Evolutionary conservation across 371 early-diverging fungal genomes (phyloP).

Genomic region (Chytridium lagenaria): DNA sequence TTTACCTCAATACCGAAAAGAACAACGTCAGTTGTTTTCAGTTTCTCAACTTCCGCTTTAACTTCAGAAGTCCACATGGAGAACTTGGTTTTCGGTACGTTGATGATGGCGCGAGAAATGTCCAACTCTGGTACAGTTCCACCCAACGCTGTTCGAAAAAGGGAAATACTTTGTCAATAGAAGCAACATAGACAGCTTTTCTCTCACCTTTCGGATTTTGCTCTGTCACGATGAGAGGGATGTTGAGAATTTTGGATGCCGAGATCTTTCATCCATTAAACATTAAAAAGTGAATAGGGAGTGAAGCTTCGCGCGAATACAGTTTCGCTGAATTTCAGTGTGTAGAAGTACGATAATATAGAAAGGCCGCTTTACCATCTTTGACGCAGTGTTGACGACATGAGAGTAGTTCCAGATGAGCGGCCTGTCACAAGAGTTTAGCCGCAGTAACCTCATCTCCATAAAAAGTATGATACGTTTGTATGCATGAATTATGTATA

Average conservation of each 20-base stretch:
- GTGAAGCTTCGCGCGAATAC: too few species aligned
- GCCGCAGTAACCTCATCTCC: too few species aligned
- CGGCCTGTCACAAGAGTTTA: conserved; percentile 28
- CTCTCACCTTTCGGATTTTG: conserved; percentile 76
- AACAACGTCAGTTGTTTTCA: conserved; percentile 72
- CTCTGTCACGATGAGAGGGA: conserved; percentile 91
- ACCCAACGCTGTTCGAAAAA: conserved; percentile 62
- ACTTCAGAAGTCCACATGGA: conserved; percentile 86
- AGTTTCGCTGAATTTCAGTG: too few species aligned
- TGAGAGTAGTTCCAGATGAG: conserved; percentile 81
- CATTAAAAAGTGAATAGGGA: too few species aligned
- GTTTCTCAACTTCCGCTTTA: conserved; percentile 57
- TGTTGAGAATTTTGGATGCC: conserved; percentile 67
- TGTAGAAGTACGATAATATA: too few species aligned
- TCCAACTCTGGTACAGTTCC: conserved; percentile 81
- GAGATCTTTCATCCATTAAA: conserved; percentile 55
- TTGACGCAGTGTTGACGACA: conserved; percentile 83
- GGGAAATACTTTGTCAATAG: neutral
- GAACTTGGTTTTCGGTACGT: conserved; percentile 81
- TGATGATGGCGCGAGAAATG: conserved; percentile 60
- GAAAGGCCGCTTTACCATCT: conserved; percentile 68
- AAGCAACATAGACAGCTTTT: neutral
- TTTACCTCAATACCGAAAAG: conserved; percentile 88
- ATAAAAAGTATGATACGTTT: too few species aligned
- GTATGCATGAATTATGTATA: too few species aligned